Evolutionary conservation across 192 early-diverging fungal genomes (phyloP).

Genomic region (Geranomyces michiganensis): DNA sequence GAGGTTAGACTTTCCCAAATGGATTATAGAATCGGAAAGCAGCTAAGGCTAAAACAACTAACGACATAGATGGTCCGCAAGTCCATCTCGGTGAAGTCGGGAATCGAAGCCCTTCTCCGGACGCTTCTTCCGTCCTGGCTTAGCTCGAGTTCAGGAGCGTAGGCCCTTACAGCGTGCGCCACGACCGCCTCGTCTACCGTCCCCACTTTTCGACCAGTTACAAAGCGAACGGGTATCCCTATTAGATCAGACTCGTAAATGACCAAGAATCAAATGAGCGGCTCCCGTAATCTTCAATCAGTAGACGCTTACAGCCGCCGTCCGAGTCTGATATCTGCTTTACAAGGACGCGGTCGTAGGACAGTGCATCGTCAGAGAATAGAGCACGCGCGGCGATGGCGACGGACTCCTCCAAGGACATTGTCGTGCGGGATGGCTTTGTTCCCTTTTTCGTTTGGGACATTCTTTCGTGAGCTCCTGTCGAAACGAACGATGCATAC

Average conservation of each 20-base stretch:
- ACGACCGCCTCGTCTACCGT: constrained; percentile 39
- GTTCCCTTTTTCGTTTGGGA: too few species aligned
- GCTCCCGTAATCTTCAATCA: background rate
- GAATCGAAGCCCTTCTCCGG: constrained; percentile 4
- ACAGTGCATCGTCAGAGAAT: background rate
- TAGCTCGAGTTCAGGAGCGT: constrained; percentile 11
- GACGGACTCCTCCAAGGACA: too few species aligned
- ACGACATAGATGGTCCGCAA: constrained; percentile 14
- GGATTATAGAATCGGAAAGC: too few species aligned
- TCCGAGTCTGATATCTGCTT: background rate
- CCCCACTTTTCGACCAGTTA: background rate
- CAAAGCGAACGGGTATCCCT: background rate
- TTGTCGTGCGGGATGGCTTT: too few species aligned
- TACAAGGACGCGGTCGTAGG: background rate
- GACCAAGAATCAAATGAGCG: background rate
- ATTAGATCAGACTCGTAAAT: background rate
- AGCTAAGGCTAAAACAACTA: too few species aligned
- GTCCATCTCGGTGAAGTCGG: constrained; percentile 12
- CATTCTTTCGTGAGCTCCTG: too few species aligned
- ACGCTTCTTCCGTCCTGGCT: constrained; percentile 31
- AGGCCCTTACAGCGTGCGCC: constrained; percentile 32
- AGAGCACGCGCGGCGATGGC: background rate
- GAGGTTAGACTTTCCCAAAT: too few species aligned
- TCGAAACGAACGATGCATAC: too few species aligned
- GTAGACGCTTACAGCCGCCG: background rate